Evolutionary conservation across 306 rosid species (phyloP).

Genomic region (Quercus ilex): DNA sequence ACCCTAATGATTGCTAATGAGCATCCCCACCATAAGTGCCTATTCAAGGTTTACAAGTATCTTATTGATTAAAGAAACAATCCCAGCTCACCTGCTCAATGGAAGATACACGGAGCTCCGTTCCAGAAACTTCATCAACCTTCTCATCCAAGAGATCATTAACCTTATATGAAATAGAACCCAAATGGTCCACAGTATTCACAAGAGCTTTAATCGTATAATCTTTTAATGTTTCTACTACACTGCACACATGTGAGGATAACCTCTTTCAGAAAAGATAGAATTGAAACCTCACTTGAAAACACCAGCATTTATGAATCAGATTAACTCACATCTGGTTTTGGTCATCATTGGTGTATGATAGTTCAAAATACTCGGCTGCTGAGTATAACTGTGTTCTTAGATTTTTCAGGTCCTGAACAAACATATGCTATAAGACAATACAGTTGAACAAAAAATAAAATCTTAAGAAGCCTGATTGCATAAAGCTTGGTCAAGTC

Average conservation of each 20-base stretch:
- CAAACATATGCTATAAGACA: constrained; percentile 15
- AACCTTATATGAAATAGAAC: constrained; percentile 92
- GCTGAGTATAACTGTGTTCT: constrained; percentile 93
- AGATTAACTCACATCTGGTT: constrained; percentile 73
- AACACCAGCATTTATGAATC: constrained; percentile 1
- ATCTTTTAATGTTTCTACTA: constrained; percentile 92
- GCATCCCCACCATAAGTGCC: neutral
- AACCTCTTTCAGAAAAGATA: constrained; percentile 1
- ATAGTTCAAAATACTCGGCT: constrained; percentile 93
- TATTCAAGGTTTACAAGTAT: neutral
- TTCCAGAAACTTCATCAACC: constrained; percentile 85
- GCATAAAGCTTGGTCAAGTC: neutral
- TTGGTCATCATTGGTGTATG: constrained; percentile 92
- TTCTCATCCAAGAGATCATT: constrained; percentile 92
- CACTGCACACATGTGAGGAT: constrained; percentile 40
- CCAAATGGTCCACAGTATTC: constrained; percentile 97
- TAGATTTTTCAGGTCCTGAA: constrained; percentile 91
- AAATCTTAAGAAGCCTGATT: neutral
- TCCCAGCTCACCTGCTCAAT: constrained; percentile 75
- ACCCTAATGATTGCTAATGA: neutral
- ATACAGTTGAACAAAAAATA: constrained; percentile 7
- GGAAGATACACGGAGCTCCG: constrained; percentile 83
- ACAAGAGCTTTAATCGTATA: constrained; percentile 96
- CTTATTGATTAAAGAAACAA: neutral
- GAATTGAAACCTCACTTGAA: constrained; percentile 3